Base-by-base conservation (phyloP, 2,329 filamentous ascomycete species). In the Cordyceps farinosa region DNA sequence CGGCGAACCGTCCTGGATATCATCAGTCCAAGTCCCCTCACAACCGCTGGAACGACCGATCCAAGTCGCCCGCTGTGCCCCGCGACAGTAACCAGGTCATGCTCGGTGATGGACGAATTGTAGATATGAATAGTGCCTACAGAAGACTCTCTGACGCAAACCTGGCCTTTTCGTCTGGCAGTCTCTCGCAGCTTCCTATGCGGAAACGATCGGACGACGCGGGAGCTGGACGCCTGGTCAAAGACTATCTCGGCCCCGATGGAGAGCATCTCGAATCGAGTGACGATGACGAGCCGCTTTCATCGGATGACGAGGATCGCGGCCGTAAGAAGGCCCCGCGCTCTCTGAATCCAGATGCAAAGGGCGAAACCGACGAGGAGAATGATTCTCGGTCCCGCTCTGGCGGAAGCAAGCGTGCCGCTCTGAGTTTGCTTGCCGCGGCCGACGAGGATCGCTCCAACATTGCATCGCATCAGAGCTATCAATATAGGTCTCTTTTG, bases 361-460 rank as follows among this genome's bases (percentile, higher is more conserved):
- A 76, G 63, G 70, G 75, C 27, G 72, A 75, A 45, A 13, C 13
- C 29, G 69, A 69, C 4, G 70, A 71, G 5, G 75, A 76, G 30
- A 76, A 75, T 30, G 73, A 74, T 42, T 70, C 67, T 5, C 67
- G 50, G 10, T 72, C 62, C 66, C 68, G 66, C 71, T 66, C 77
- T 1, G 75, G 68, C 61, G 73, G 77, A 69, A 66, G 75, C 67
- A 71, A 75, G 66, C 76, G 77, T 64, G 80, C 79, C 68, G 79
- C 82, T 1, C 78, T 81, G 71, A 91, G 87, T 69, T 74, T 92
- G 62, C 77, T 93, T 60, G 90, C 88, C 45, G 90, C 89, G 7
- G 88, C 88, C 1, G 89, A 94, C 72, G 88, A 92, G 80, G 90
- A 94, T 73, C 84, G 91, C 32, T 80, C 84, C 67, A 74, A 82